Evolutionary conservation across 2,329 filamentous ascomycete genomes (phyloP), one percentile per base, ranked within the genome.

Genomic region (Fusarium transvaalense): DNA sequence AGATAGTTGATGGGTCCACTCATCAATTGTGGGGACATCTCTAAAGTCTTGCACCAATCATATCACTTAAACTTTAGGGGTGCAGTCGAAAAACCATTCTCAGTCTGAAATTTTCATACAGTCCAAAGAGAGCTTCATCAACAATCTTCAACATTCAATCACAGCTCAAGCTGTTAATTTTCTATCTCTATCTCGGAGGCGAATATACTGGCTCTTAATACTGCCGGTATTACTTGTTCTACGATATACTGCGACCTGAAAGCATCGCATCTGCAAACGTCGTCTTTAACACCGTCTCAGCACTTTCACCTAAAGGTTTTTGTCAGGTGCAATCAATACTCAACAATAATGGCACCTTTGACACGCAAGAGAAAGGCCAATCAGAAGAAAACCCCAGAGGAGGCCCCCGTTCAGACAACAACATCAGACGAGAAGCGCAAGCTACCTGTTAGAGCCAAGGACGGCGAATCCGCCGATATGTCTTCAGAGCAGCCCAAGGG

Each of bases 361-460:
- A 75, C 74, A 8, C 73, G 75, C 41, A 78, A 76, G 66, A 76
- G 75, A 68, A 79, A 74, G 67, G 70, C 74, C 27, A 55, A 66
- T 12, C 65, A 75, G 46, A 74, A 61, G 15, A 50, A 42, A 13
- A 19, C n/a, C 31, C 8, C 63, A 21, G 61, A 57, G 9, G 62
- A 74, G 23, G 8, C 55, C 10, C 15, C 55, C 10, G 38, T 45
- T 6, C 60, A 66, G 5, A 50, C 64, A 51, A 34, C 61, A 1
- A 53, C 62, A 23, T 50, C 66, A 38, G 60, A 72, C 8, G 59
- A 70, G 31, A 69, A 71, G 48, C 71, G 72, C 57, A 78, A 78
- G 42, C 73, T 80, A 8, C 77, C 79, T 4, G 73, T 80, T 43
- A 75, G 80, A 34, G 73, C 74, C 61, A 80, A 77, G 62, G 76